A percentile compares a stretch with the other conserved stretches of the same genome.
phyloP scores from a whole-genome alignment of 2,329 filamentous ascomycete species.

The Lachnellula suecica region DNA sequence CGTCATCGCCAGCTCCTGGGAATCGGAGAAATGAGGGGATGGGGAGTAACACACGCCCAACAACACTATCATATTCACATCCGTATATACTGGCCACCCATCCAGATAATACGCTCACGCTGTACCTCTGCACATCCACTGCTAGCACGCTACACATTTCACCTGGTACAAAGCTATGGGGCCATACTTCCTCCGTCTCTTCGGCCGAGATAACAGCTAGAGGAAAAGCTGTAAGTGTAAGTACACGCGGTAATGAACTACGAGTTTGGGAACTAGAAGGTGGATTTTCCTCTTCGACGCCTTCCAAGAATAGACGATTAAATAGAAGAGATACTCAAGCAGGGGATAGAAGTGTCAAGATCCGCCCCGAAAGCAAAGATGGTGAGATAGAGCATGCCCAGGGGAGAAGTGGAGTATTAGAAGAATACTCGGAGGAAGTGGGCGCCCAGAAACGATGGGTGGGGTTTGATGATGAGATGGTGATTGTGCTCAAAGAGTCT shows the following conservation, averaged over 20 bases:
- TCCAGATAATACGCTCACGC: slow-evolving; percentile 68
- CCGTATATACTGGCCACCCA: slow-evolving; percentile 70
- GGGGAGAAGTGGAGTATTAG: slow-evolving; percentile 1
- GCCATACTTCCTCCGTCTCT: slow-evolving; percentile 69
- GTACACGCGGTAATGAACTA: slow-evolving; percentile 55
- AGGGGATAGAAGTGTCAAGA: slow-evolving; percentile 52
- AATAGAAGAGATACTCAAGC: slow-evolving; percentile 28
- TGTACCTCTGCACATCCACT: slow-evolving; percentile 67
- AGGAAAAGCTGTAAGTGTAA: slow-evolving; percentile 70
- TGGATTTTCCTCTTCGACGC: slow-evolving; percentile 36
- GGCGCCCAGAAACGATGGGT: slow-evolving; percentile 50
- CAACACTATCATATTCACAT: slow-evolving; percentile 48
- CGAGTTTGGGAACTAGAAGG: slow-evolving; percentile 71
- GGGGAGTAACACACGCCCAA: slow-evolving; percentile 19
- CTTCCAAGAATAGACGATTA: background rate
- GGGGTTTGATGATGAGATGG: slow-evolving; percentile 71
- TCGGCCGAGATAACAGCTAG: slow-evolving; percentile 66
- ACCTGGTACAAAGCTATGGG: slow-evolving; percentile 64
- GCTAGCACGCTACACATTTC: slow-evolving; percentile 54
- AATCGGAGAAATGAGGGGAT: slow-evolving; percentile 1
- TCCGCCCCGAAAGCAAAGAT: slow-evolving; percentile 41
- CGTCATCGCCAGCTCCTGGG: slow-evolving; percentile 42
- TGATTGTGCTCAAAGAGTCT: slow-evolving; percentile 63
- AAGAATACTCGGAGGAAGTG: slow-evolving; percentile 7
- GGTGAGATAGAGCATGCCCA: background rate